phyloP scores from a whole-genome alignment of 179 eudicot species.

The Pouteria campechiana region DNA sequence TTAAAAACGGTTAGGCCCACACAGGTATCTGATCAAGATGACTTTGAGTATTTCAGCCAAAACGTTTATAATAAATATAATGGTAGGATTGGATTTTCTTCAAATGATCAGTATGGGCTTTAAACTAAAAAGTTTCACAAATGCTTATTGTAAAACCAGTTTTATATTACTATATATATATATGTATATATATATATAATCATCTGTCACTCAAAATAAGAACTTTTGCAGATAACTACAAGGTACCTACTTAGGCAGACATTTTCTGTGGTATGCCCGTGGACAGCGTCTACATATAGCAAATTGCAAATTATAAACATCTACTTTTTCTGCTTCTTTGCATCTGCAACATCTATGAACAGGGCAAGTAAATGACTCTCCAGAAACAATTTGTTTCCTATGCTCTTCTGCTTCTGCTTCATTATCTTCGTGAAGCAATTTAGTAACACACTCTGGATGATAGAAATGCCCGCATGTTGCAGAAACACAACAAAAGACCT shows the following conservation, averaged over 20 bases:
- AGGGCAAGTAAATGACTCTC: conserved; percentile 67
- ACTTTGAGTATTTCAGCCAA: no score
- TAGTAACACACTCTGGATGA: conserved; percentile 60
- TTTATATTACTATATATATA: no score
- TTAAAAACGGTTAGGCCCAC: no score
- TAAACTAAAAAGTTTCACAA: no score
- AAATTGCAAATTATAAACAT: conserved; percentile 48
- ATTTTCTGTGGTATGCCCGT: conserved; percentile 68
- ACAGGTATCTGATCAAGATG: no score
- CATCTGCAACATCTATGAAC: conserved; percentile 61
- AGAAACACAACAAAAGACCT: conserved; percentile 82
- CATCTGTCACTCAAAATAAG: no score
- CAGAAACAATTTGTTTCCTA: conserved; percentile 46
- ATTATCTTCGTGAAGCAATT: conserved; percentile 29
- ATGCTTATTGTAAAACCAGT: no score
- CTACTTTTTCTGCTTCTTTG: conserved; percentile 47
- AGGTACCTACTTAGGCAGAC: conserved; percentile 58
- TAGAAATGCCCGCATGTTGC: conserved; percentile 80
- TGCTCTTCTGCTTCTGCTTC: conserved; percentile 25
- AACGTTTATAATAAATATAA: no score
- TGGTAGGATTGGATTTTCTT: no score
- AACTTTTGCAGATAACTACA: no score
- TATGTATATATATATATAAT: no score
- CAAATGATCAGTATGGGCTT: no score
- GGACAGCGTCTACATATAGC: conserved; percentile 93